Evolutionary conservation across 1,284 basidiomycete species (phyloP).

Genomic region (Entoloma clypeatum): DNA sequence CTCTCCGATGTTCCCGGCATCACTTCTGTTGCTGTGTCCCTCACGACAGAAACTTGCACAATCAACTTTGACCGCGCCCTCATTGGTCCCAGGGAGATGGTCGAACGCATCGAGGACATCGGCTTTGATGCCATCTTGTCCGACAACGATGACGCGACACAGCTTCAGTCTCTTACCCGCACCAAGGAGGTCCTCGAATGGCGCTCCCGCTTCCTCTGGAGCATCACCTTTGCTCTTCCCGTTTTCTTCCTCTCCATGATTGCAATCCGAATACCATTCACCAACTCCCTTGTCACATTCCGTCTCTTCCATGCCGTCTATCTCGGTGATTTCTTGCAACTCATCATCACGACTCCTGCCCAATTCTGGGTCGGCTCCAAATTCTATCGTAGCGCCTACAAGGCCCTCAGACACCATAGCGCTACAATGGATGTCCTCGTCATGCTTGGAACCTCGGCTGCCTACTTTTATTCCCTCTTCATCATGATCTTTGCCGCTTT

Average conservation of each 20-base stretch:
- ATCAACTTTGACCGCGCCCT: constrained; percentile 76
- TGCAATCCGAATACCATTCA: constrained; percentile 65
- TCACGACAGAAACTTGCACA: constrained; percentile 69
- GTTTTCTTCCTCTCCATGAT: constrained; percentile 94
- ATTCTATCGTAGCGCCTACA: constrained; percentile 90
- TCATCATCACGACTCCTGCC: constrained; percentile 86
- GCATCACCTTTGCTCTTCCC: constrained; percentile 81
- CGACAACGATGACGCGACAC: constrained; percentile 80
- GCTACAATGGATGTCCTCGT: constrained; percentile 98
- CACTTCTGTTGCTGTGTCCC: constrained; percentile 65
- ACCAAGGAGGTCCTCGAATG: constrained; percentile 92
- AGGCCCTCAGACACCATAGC: constrained; percentile 82
- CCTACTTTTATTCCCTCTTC: constrained; percentile 86
- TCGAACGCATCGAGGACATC: constrained; percentile 83
- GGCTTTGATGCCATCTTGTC: constrained; percentile 90
- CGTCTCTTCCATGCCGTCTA: constrained; percentile 67
- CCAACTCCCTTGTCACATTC: constrained; percentile 47
- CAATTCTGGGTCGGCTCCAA: constrained; percentile 89
- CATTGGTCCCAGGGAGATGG: constrained; percentile 78
- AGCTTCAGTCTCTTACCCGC: constrained; percentile 86
- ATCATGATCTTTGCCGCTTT: constrained; percentile 69
- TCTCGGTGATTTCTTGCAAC: constrained; percentile 79
- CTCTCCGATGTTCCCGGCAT: constrained; percentile 76
- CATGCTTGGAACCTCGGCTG: constrained; percentile 91
- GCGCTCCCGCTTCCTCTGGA: constrained; percentile 77